A percentile compares a stretch with the other conserved stretches of the same genome.
phyloP scores from a whole-genome alignment of 73 alveolate genomes.

The Tetrahymena elliotti region DNA sequence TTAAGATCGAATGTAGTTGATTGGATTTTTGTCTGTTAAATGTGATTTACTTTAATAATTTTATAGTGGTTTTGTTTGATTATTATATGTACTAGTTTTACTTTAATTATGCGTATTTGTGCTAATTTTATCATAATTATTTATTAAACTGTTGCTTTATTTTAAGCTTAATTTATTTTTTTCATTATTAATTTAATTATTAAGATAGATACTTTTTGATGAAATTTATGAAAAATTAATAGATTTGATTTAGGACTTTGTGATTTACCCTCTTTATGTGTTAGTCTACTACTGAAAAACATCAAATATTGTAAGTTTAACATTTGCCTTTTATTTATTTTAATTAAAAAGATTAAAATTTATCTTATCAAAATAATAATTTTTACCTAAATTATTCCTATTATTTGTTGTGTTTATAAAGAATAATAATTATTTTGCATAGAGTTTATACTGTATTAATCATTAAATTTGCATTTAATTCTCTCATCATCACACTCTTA shows the following conservation, averaged over 20 bases:
- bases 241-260: background rate
- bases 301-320: background rate
- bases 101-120: background rate
- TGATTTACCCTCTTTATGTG: background rate
- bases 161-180: background rate
- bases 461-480: background rate
- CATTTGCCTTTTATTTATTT: background rate
- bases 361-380: background rate
- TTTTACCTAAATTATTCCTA: background rate
- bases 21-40: background rate
- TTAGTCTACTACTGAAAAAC: background rate
- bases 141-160: no score
- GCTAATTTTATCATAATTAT: no score
- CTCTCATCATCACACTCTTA: background rate
- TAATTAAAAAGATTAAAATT: no score
- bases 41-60: no score
- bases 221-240: background rate
- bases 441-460: background rate
- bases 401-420: background rate
- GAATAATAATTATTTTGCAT: background rate
- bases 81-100: background rate
- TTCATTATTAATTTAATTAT: background rate
- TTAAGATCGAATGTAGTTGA: background rate
- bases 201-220: no score
- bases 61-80: no score